Base-by-base conservation (phyloP, 169 alveolate genomes). In the Plasmodium knowlesi region DNA sequence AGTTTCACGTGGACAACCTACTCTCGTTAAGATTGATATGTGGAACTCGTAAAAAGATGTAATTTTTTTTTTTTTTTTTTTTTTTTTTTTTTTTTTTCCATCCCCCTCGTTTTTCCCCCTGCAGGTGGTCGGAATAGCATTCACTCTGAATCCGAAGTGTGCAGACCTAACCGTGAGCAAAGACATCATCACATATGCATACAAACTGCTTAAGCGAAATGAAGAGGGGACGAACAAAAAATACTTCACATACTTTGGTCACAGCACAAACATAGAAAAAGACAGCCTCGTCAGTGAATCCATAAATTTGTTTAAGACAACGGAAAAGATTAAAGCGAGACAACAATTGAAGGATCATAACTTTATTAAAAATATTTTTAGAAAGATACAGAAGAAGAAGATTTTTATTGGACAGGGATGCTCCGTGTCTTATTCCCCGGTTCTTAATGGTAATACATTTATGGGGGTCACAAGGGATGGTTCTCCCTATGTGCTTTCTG, bases 141-240 rank as follows among this genome's bases (percentile, higher is more conserved):
- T 85, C 25, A 22, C 57, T 8, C 12, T 73, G 22, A 54, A 85
- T 5, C 81, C 84, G 2, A 19, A 53, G 39, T 74, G 22, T 32
- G 57, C 67, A 5, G 54, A 73, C 25, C 30, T 37, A 3, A 41
- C 57, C 14, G 30, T 85, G 12, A 50, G 61, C 34, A 67, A 22
- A 30, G 79, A 73, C 25, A 85, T 85, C 22, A 10, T 85, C 61
- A 50, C 46, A 54, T 85, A 85, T 39, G 93, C 85, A 50, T 85
- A 85, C 61, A 85, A 85, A 85, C 76, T 85, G 12, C 61, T 85
- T 19, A 85, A 85, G 78, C 74, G 93, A 85, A 34, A 85, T 53
- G 30, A 85, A 74, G 93, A 85, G 34, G 93, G 93, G 16, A 22
- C 9, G 16, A 85, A 85, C 41, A 85, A 50, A 72, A 85, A 85